phyloP scores from a whole-genome alignment of 306 rosid genomes.

The Hylodesmum podocarpum region DNA sequence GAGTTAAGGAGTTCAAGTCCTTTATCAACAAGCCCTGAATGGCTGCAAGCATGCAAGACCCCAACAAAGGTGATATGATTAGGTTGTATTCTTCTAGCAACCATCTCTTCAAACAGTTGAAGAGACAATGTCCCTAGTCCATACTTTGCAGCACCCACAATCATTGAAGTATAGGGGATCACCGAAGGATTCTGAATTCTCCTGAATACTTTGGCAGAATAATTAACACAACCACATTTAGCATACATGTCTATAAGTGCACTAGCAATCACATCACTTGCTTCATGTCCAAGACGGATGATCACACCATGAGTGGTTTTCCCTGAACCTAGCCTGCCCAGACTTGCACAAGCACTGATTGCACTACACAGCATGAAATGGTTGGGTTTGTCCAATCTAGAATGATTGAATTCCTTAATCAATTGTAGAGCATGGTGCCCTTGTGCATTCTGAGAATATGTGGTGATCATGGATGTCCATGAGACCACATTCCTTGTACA shows the following conservation, averaged over 20 bases:
- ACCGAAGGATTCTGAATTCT: constrained; percentile 58
- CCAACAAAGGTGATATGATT: constrained; percentile 78
- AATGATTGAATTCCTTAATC: constrained; percentile 52
- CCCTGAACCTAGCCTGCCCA: constrained; percentile 66
- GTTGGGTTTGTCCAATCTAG: constrained; percentile 46
- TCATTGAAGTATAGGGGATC: constrained; percentile 76
- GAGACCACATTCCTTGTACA: constrained; percentile 62
- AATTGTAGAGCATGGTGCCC: constrained; percentile 56
- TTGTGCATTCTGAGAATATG: constrained; percentile 71
- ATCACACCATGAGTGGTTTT: constrained; percentile 65
- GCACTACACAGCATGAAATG: constrained; percentile 77
- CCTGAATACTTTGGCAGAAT: constrained; percentile 60
- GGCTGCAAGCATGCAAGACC: constrained; percentile 85
- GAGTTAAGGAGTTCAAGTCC: constrained; percentile 63
- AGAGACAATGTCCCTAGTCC: constrained; percentile 72
- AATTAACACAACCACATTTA: constrained; percentile 69
- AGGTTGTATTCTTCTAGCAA: constrained; percentile 56
- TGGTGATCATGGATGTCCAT: constrained; percentile 86
- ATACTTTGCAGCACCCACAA: constrained; percentile 80
- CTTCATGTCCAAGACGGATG: constrained; percentile 53
- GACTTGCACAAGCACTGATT: constrained; percentile 71
- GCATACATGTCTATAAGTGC: constrained; percentile 93
- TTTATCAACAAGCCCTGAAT: constrained; percentile 74
- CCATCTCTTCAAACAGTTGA: constrained; percentile 71
- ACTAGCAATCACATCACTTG: constrained; percentile 61